Base-by-base conservation (phyloP, 805 yeast species). In the Candida ovalis region DNA sequence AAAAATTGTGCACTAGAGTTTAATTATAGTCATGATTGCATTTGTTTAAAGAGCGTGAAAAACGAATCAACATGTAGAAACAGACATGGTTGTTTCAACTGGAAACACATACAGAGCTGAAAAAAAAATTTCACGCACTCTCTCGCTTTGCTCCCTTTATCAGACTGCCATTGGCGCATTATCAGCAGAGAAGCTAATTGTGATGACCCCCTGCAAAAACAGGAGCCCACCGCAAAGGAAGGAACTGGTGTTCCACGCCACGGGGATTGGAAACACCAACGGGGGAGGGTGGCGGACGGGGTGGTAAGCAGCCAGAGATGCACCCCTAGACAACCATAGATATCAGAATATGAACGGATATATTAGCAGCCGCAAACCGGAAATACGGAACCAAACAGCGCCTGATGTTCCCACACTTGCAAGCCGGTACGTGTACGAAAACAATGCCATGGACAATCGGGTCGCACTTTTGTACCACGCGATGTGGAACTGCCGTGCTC, bases 191-290 rank as follows among this genome's bases (percentile, higher is more conserved):
- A 8, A 24, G 18, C 17, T 13, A 30, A 30, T 30, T 30, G 9
- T 5, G 41, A 17, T 39, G 30, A 39, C 41, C 41, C 41, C 32
- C 40, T 21, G 41, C 21, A 17, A n/a, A 24, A 39, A 24, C 41
- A 39, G 41, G 41, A 39, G 12, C 18, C 30, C 27, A 18, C 39
- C 15, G 39, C 18, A 7, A 35, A 15, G 12, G 15, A 12, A 19
- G 23, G 21, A 35, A 13, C 22, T 15, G 21, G 12, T 17, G 38
- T 18, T 12, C 38, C 23, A 35, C 22, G 12, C 18, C 2, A 35
- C 8, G 22, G 19, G 38, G 22, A 35, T 19, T 19, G 22, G 23
- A 17, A 19, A 19, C 17, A n/a, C 22, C 9, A 12, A 10, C 12
- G 38, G 23, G 15, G 22, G 38, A 6, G 4, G 13, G 7, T 30